These are phyloP conservation scores for Neurospora discreta DNA, from an alignment of 495 filamentous ascomycete species.

Conservation along the genomic window DNA sequence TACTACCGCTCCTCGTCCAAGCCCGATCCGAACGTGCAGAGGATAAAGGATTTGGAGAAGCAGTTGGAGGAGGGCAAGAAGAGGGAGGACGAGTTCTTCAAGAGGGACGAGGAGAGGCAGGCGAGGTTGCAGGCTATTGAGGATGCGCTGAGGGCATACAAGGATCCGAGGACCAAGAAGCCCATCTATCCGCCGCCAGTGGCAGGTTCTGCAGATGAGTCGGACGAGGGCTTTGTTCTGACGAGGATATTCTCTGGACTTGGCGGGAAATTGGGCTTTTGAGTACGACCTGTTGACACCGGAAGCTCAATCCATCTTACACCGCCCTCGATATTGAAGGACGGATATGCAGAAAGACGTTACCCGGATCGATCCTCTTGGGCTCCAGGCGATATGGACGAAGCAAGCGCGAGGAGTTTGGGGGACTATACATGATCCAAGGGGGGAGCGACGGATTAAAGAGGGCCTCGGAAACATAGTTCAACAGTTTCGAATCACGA, in stretches of 20 bases:
- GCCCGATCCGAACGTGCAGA: constrained; percentile 50
- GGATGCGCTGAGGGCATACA: constrained; percentile 52
- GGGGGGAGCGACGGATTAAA: neutral
- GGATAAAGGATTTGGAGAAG: constrained; percentile 62
- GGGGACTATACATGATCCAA: neutral
- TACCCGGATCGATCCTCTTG: neutral
- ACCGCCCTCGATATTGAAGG: neutral
- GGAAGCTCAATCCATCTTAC: neutral
- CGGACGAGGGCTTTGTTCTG: neutral
- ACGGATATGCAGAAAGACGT: neutral
- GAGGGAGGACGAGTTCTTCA: constrained; percentile 49
- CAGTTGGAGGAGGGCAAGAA: constrained; percentile 45
- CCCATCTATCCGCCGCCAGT: constrained; percentile 24
- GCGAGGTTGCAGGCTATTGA: constrained; percentile 55
- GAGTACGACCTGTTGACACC: neutral
- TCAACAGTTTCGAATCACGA: neutral
- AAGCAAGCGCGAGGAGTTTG: neutral
- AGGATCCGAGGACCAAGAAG: constrained; percentile 40
- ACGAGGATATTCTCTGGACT: neutral
- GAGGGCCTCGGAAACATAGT: neutral
- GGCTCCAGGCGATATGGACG: neutral
- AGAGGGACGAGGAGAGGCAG: constrained; percentile 48
- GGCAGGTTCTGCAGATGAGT: constrained; percentile 2
- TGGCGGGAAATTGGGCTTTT: neutral
- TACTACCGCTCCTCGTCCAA: constrained; percentile 64